Conservation (phyloP, 306 rosid species). For the Cyamopsis tetragonoloba region DNA sequence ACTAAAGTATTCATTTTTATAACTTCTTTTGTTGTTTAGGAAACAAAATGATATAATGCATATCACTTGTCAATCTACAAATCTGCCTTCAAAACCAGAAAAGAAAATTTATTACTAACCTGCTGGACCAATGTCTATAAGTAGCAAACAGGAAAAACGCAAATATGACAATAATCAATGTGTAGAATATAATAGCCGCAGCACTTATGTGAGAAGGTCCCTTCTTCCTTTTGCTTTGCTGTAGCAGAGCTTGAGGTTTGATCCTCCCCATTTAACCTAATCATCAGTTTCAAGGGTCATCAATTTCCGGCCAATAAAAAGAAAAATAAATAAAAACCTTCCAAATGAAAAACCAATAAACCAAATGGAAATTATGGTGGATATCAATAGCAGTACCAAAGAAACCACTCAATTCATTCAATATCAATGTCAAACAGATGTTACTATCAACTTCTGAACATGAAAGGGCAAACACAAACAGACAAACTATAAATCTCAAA, state of each 20-base stretch:
- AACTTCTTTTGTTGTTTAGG: neutral
- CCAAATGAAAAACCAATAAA: neutral
- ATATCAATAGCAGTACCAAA: neutral
- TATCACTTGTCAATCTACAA: neutral
- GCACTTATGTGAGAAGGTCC: conserved; percentile 47
- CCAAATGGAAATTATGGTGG: conserved; percentile 1
- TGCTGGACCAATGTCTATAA: conserved; percentile 42
- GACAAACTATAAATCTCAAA: neutral
- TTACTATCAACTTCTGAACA: neutral
- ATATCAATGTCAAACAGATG: neutral
- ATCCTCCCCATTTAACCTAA: conserved; percentile 50
- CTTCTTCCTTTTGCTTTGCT: conserved; percentile 69
- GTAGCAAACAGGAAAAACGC: conserved; percentile 38
- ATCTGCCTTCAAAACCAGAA: neutral
- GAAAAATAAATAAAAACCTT: neutral
- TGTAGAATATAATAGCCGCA: conserved; percentile 34
- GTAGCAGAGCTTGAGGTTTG: conserved; percentile 56
- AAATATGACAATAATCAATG: conserved; percentile 34
- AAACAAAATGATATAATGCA: neutral
- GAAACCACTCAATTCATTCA: neutral
- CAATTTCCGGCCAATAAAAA: conserved; percentile 17
- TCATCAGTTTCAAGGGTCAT: conserved; percentile 19
- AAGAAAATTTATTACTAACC: conserved; percentile 28
- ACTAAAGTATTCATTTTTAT: neutral
- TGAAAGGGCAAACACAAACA: neutral